phyloP scores from a whole-genome alignment of 345 rosid species.

The Citrus mangshanensis region DNA sequence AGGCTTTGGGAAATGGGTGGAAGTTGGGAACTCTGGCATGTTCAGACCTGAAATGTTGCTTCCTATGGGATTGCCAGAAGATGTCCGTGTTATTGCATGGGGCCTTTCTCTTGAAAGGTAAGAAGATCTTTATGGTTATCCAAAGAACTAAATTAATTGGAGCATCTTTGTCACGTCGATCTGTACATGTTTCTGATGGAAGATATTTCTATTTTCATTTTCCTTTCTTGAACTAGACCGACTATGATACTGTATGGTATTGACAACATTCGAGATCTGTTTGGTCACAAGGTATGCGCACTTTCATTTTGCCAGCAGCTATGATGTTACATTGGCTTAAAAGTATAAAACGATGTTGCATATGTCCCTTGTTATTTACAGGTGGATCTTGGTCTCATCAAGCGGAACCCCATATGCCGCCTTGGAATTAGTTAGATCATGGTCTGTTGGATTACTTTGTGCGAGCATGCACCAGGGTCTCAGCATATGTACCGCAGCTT shows the following conservation, averaged over 20 bases:
- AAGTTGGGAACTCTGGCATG: conserved; percentile 96
- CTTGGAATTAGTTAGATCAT: conserved; percentile 45
- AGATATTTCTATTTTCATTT: not conserved
- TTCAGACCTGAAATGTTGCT: conserved; percentile 93
- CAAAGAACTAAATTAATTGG: not conserved
- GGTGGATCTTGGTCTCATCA: conserved; percentile 86
- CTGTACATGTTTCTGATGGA: not conserved
- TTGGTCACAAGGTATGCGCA: conserved; percentile 78
- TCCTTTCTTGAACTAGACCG: conserved; percentile 49
- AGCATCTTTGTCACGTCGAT: not conserved
- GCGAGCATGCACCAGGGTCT: not conserved
- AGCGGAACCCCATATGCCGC: conserved; percentile 68
- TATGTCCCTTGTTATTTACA: conserved; percentile 26
- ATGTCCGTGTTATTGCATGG: conserved; percentile 88
- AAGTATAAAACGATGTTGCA: not conserved
- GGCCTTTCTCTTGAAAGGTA: conserved; percentile 99
- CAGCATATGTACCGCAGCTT: not conserved
- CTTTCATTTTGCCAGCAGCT: not conserved
- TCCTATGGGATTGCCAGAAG: conserved; percentile 96
- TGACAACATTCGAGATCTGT: conserved; percentile 87
- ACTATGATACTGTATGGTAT: conserved; percentile 86
- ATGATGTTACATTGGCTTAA: not conserved
- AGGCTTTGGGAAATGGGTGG: conserved; percentile 82
- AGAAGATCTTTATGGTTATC: not conserved
- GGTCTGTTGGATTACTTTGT: not conserved